Percentiles rank a stretch among this genome's conserved stretches.
These are phyloP conservation scores for Sporothrix inflata DNA, from an alignment of 2,329 filamentous ascomycete genomes.

Conservation along the genomic window DNA sequence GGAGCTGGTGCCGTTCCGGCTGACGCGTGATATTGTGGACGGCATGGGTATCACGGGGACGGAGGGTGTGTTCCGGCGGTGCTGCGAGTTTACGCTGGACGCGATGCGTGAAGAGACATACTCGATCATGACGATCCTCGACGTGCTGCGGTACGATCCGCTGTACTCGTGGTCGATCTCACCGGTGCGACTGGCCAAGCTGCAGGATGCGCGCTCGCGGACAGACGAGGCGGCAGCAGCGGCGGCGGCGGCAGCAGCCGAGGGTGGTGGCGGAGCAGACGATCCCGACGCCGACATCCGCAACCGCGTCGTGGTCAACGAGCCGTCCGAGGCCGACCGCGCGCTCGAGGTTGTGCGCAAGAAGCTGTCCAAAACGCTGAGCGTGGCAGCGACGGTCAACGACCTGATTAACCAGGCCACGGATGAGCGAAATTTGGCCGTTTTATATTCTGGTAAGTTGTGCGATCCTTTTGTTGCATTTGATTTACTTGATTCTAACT, in stretches of 20 bases:
- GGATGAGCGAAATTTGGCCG: slow-evolving; percentile 88
- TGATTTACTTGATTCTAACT: slow-evolving; percentile 12
- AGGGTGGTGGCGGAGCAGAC: slow-evolving; percentile 39
- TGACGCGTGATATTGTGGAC: slow-evolving; percentile 93
- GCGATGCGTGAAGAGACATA: slow-evolving; percentile 93
- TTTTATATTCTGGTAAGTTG: slow-evolving; percentile 76
- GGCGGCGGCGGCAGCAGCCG: slow-evolving; percentile 34
- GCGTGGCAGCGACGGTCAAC: slow-evolving; percentile 92
- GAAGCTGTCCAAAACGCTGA: slow-evolving; percentile 92
- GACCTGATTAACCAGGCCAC: slow-evolving; percentile 95
- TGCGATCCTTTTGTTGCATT: background rate
- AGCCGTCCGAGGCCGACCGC: slow-evolving; percentile 78
- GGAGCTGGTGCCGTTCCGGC: slow-evolving; percentile 91
- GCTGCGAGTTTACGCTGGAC: slow-evolving; percentile 96
- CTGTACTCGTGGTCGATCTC: slow-evolving; percentile 95
- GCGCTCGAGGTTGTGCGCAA: slow-evolving; percentile 92
- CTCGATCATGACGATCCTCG: slow-evolving; percentile 97
- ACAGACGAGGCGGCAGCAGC: slow-evolving; percentile 46
- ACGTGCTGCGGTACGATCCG: slow-evolving; percentile 97
- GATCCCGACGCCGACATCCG: slow-evolving; percentile 41
- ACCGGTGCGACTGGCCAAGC: slow-evolving; percentile 64
- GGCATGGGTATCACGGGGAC: slow-evolving; percentile 95
- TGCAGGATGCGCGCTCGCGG: slow-evolving; percentile 60
- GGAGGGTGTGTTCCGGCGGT: slow-evolving; percentile 95
- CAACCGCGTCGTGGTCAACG: slow-evolving; percentile 51